Conservation (phyloP, 2,329 filamentous ascomycete genomes). For the Balansia obtecta region DNA sequence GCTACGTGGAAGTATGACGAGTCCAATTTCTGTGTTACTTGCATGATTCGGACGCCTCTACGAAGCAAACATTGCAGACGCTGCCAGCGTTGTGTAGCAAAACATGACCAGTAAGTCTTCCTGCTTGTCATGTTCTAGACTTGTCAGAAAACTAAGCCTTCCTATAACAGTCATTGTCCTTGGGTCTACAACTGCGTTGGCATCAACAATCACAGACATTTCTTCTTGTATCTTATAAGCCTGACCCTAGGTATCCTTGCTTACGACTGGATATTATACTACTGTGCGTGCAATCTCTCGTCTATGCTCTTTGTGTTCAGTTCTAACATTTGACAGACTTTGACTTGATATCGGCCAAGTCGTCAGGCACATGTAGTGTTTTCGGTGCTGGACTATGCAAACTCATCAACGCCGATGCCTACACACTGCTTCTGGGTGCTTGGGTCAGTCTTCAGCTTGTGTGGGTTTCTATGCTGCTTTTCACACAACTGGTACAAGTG, state of each 20-base stretch:
- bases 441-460: slow-evolving; percentile 80
- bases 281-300: slow-evolving; percentile 40
- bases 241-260: slow-evolving; percentile 63
- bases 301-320: no score
- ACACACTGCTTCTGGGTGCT: slow-evolving; percentile 64
- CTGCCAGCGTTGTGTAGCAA: slow-evolving; percentile 85
- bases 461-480: slow-evolving; percentile 95
- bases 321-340: slow-evolving; percentile 40
- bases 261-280: slow-evolving; percentile 60
- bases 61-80: slow-evolving; percentile 92
- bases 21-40: slow-evolving; percentile 82
- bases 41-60: slow-evolving; percentile 87
- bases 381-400: slow-evolving; percentile 65
- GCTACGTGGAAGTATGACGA: slow-evolving; percentile 84
- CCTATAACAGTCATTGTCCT: slow-evolving; percentile 68
- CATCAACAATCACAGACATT: slow-evolving; percentile 91
- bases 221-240: slow-evolving; percentile 76
- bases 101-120: slow-evolving; percentile 77
- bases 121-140: no score
- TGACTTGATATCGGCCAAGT: slow-evolving; percentile 39
- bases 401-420: slow-evolving; percentile 68
- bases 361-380: slow-evolving; percentile 53
- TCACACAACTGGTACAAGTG: slow-evolving; percentile 87
- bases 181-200: slow-evolving; percentile 97
- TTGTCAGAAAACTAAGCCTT: not conserved